Evolutionary conservation across 495 filamentous ascomycete genomes (phyloP), one percentile per base, ranked within the genome.

Genomic region (Penicillium daleae): DNA sequence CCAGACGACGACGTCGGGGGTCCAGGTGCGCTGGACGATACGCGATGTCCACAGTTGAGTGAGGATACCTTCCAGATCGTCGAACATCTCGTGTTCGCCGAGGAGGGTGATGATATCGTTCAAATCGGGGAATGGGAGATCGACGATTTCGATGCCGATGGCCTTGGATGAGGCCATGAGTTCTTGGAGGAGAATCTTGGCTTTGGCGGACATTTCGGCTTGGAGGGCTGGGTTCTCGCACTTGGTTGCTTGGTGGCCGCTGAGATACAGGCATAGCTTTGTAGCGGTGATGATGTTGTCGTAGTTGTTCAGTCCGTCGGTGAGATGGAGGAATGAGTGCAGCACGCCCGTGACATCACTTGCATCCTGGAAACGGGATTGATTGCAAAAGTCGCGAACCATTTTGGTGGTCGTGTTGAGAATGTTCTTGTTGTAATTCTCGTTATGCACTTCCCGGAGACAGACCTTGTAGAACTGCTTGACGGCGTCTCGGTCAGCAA

Each of bases 31-130:
- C 57, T 87, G 85, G 21, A 83, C 79, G 62, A 88, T 80, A 33
- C 86, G 81, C 1, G 84, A 87, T 22, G 78, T 79, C 86, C 86
- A 89, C 57, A 89, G 85, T 8, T 78, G 76, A 31, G 78, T 79
- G 8, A 89, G 82, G 27, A 88, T 79, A 9, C 62, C 62, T 82
- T 88, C 85, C 2, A 89, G 80, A 52, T 87, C 84, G 22, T 77
- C 71, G 66, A 83, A 86, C 68, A 87, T 83, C 60, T 85, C 79
- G 66, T 87, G 82, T 57, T 83, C 80, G 24, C 85, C 86, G 1
- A 89, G 74, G 0, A 88, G 73, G 2, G 80, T 80, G 52, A 85
- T 78, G 1, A 88, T 77, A 13, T 83, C 80, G 59, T 82, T 82
- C 3, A 88, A 70, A 48, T 86, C 81, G 39, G 73, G 64, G 64